phyloP scores from a whole-genome alignment of 1,284 basidiomycete genomes.

The Irpex sp. region DNA sequence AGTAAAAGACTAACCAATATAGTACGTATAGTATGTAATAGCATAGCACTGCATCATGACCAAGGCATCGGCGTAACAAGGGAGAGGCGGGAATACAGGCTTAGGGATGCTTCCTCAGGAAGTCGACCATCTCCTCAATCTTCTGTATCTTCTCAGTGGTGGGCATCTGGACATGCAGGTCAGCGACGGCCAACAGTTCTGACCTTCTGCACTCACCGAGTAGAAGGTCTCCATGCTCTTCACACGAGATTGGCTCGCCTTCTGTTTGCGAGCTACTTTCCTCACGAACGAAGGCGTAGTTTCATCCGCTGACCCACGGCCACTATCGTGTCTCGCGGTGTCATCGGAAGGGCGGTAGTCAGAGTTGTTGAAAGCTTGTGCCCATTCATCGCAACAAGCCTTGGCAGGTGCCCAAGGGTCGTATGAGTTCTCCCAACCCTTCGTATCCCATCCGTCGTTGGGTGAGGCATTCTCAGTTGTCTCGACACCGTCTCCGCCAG shows the following conservation, averaged over 20 bases:
- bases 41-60: not conserved
- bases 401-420: not conserved
- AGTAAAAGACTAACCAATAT: no score
- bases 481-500: not conserved
- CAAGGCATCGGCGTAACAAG: not conserved
- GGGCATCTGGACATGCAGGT: conserved; percentile 38
- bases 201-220: conserved; percentile 25
- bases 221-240: not conserved
- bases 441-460: not conserved
- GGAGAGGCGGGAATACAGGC: not conserved
- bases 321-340: not conserved
- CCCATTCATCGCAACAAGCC: not conserved
- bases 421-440: not conserved
- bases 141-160: conserved; percentile 48
- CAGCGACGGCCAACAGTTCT: conserved; percentile 11
- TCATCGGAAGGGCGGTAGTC: not conserved
- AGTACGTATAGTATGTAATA: no score
- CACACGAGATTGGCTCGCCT: not conserved
- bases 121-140: conserved; percentile 34
- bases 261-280: not conserved
- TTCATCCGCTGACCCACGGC: not conserved
- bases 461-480: not conserved
- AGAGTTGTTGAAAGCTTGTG: not conserved
- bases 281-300: not conserved
- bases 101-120: conserved; percentile 17